Evolutionary conservation across 73 alveolate species (phyloP).

Genomic region (Blepharisma stoltei): DNA sequence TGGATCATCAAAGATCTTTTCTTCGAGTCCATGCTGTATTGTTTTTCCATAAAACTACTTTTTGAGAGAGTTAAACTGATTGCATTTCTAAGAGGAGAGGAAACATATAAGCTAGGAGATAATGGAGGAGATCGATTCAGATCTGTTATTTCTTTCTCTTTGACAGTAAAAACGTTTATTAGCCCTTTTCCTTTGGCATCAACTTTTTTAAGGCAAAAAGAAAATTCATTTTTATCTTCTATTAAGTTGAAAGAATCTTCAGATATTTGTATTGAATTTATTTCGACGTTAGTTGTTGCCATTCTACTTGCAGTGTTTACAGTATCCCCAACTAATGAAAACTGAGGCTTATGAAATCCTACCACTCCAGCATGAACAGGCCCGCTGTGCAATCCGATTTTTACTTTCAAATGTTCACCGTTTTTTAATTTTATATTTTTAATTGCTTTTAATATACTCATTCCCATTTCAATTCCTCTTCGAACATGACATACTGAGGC

Average conservation of each 20-base stretch:
- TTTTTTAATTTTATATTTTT: background rate
- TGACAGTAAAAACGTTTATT: constrained; percentile 25
- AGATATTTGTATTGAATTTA: constrained; percentile 10
- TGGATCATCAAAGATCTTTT: background rate
- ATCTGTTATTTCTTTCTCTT: background rate
- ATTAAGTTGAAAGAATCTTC: background rate
- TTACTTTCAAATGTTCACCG: constrained; percentile 43
- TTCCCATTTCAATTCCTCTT: constrained; percentile 14
- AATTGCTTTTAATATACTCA: constrained; percentile 5
- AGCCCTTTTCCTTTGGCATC: constrained; percentile 41
- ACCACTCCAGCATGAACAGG: constrained; percentile 97
- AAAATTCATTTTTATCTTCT: background rate
- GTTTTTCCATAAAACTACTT: background rate
- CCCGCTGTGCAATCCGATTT: constrained; percentile 97
- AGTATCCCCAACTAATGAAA: constrained; percentile 97
- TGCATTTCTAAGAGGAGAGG: background rate
- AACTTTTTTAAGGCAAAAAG: background rate
- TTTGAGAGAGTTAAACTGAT: no score
- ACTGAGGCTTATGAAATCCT: constrained; percentile 97
- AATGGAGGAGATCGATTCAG: background rate
- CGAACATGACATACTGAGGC: constrained; percentile 32
- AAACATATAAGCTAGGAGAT: background rate
- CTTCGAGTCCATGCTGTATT: background rate
- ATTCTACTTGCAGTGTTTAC: constrained; percentile 98
- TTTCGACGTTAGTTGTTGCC: constrained; percentile 68